Evolutionary conservation across 495 filamentous ascomycete species (phyloP).

Genomic region (Neurospora discreta): DNA sequence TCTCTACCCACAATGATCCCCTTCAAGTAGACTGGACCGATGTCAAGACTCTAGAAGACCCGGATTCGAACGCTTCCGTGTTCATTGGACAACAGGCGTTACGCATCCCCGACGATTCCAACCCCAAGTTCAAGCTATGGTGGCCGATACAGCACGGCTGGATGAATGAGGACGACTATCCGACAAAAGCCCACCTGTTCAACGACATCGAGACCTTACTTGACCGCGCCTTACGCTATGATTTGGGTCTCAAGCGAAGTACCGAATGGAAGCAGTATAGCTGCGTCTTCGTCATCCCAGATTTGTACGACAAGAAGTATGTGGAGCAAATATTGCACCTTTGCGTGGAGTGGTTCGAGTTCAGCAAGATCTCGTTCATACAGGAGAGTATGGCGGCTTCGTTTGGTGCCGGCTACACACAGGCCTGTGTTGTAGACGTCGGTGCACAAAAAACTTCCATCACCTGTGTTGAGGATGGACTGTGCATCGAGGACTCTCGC

Average conservation of each 20-base stretch:
- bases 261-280: slow-evolving; percentile 82
- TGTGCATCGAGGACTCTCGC: slow-evolving; percentile 81
- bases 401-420: slow-evolving; percentile 91
- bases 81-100: slow-evolving; percentile 74
- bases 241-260: slow-evolving; percentile 65
- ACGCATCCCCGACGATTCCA: slow-evolving; percentile 81
- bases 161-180: slow-evolving; percentile 84
- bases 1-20: slow-evolving; percentile 88
- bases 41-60: slow-evolving; percentile 43
- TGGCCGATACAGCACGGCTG: slow-evolving; percentile 84
- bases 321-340: slow-evolving; percentile 75
- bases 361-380: slow-evolving; percentile 80
- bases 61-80: slow-evolving; percentile 47
- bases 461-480: slow-evolving; percentile 92
- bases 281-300: slow-evolving; percentile 89
- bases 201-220: slow-evolving; percentile 79
- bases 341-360: slow-evolving; percentile 77
- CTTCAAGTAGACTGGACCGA: slow-evolving; percentile 94
- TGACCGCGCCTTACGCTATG: slow-evolving; percentile 71
- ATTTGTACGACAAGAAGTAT: slow-evolving; percentile 89
- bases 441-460: slow-evolving; percentile 98
- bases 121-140: slow-evolving; percentile 77
- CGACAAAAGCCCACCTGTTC: slow-evolving; percentile 59
- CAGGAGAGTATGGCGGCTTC: slow-evolving; percentile 91
- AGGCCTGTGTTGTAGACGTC: slow-evolving; percentile 88